phyloP scores from a whole-genome alignment of 2,329 filamentous ascomycete species.

The Ilyonectria sp. region DNA sequence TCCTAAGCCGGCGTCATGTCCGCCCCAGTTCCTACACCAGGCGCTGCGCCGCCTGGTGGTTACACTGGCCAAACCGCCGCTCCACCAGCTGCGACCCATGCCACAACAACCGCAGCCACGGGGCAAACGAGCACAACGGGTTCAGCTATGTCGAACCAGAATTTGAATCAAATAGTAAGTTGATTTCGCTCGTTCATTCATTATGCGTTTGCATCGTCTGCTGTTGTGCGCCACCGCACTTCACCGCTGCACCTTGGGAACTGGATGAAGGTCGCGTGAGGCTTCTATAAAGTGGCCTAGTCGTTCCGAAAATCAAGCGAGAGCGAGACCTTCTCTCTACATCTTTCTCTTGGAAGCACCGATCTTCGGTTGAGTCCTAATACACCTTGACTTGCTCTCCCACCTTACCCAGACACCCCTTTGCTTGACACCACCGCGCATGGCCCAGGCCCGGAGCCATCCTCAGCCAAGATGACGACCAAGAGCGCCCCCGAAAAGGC shows the following conservation, averaged over 20 bases:
- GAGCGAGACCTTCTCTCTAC: not conserved
- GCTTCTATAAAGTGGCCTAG: not conserved
- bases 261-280: not conserved
- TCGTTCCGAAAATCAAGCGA: not conserved
- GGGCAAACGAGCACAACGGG: conserved; percentile 53
- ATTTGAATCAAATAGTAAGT: conserved; percentile 96
- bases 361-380: not conserved
- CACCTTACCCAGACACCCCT: no score
- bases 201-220: conserved; percentile 2
- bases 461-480: not conserved
- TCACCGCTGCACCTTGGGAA: no score
- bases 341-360: not conserved
- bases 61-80: conserved; percentile 53
- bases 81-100: conserved; percentile 51
- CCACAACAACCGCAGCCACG: conserved; percentile 42
- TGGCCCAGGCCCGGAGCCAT: not conserved
- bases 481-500: not conserved
- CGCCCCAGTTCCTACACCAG: conserved; percentile 50
- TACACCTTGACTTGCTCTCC: not conserved
- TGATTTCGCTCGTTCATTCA: conserved; percentile 38
- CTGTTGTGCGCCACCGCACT: conserved; percentile 1
- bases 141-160: conserved; percentile 81
- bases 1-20: conserved; percentile 50
- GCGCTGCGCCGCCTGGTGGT: conserved; percentile 49
- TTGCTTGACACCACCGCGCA: not conserved